These are phyloP conservation scores for Suillus discolor DNA, from an alignment of 768 basidiomycete species.

Conservation along the genomic window DNA sequence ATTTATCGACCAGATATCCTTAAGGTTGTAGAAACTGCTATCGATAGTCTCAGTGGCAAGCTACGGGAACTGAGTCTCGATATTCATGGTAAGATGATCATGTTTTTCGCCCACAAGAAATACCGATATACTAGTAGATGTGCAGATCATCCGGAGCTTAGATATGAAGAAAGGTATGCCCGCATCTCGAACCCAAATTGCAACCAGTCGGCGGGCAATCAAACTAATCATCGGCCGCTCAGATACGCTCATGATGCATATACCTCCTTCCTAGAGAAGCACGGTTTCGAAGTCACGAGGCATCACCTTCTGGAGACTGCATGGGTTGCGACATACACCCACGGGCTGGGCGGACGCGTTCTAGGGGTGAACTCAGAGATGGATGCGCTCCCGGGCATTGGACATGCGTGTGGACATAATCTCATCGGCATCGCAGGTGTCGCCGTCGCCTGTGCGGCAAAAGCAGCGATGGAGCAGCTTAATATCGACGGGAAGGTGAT, in stretches of 20 bases:
- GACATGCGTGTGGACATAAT: constrained; percentile 84
- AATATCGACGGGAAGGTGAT: constrained; percentile 69
- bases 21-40: constrained; percentile 52
- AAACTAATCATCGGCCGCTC: background rate
- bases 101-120: background rate
- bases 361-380: constrained; percentile 86
- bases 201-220: background rate
- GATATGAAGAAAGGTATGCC: constrained; percentile 60
- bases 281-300: constrained; percentile 64
- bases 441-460: constrained; percentile 70
- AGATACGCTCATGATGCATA: constrained; percentile 75
- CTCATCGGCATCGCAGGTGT: constrained; percentile 79
- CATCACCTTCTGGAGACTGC: constrained; percentile 71
- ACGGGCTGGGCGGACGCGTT: constrained; percentile 66
- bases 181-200: background rate
- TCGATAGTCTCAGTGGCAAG: constrained; percentile 50
- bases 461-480: constrained; percentile 59
- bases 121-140: background rate
- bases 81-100: constrained; percentile 54
- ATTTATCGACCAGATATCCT: constrained; percentile 56
- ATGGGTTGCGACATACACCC: constrained; percentile 69
- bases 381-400: constrained; percentile 61
- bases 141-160: constrained; percentile 67
- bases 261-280: constrained; percentile 64
- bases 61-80: constrained; percentile 63